A percentile compares a stretch with the other conserved stretches of the same genome.
These are phyloP conservation scores for Theobroma cacao DNA, from an alignment of 345 rosid species.

Conservation along the genomic window DNA sequence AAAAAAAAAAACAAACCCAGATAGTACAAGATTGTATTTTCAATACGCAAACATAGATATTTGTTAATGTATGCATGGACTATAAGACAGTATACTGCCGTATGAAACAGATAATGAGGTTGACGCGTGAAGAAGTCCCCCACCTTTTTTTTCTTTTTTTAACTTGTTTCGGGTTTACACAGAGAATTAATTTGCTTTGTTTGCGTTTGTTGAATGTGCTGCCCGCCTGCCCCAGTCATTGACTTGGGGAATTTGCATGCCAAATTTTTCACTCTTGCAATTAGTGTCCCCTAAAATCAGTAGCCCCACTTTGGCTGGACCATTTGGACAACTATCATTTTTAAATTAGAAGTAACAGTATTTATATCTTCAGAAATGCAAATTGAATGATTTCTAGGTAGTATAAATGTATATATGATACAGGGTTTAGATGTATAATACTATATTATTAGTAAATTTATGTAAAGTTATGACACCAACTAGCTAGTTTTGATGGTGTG, in stretches of 20 bases:
- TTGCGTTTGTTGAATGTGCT: neutral
- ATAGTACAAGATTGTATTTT: too few species aligned
- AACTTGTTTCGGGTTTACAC: neutral
- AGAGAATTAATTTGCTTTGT: neutral
- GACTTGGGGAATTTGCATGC: constrained; percentile 6
- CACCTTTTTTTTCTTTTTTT: neutral
- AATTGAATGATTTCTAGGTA: neutral
- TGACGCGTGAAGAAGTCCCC: neutral
- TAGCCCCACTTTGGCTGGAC: constrained; percentile 6
- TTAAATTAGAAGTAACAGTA: neutral
- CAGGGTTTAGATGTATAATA: neutral
- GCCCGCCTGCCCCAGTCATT: neutral
- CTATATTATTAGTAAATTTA: neutral
- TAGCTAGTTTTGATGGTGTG: neutral
- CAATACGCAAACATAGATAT: too few species aligned
- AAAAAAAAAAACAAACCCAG: too few species aligned
- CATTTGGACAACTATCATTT: constrained; percentile 3
- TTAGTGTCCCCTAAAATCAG: neutral
- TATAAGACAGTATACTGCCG: neutral
- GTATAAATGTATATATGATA: neutral
- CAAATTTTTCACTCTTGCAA: neutral
- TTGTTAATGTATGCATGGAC: neutral
- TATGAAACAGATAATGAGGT: neutral
- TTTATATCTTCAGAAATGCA: neutral
- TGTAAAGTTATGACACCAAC: neutral